Base-by-base conservation (phyloP, 192 early-diverging fungal genomes). In the Podila horticola region DNA sequence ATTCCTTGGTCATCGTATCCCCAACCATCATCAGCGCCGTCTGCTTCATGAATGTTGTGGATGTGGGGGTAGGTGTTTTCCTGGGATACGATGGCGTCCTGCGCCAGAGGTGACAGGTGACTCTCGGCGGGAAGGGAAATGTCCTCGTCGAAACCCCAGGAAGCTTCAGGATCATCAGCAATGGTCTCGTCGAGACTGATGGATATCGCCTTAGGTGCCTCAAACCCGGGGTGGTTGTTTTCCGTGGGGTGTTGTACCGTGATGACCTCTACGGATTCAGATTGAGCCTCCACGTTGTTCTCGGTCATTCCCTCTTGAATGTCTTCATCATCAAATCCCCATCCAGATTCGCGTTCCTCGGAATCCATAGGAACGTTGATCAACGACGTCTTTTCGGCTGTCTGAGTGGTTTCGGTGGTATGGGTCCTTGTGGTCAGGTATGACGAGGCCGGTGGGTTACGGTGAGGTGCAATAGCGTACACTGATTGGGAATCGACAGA, bases 71-170 rank as follows among this genome's bases (percentile, higher is more conserved):
- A 24, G 17, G 41, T 13, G 45, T 65, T n/a, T 3, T 19, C 33
- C 62, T 36, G 33, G 10, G 22, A 2, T 17, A 61, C 30, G 12
- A 61, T 12, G 13, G 19, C 12, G 45, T 41, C 22, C 64, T 34
- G 36, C 41, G 36, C 48, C 22, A 41, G 11, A 10, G 38, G 11
- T 28, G 64, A 41, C 15, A 51, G 12, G 13, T 48, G 13, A n/a
- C 30, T 48, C 5, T 58, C 28, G 3, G 29, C 28, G 12, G 58
- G n/a, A 55, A 74, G 51, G 17, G 24, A 31, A 59, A 75, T 64
- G 29, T 69, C 30, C 38, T 75, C 74, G 11, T 75, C 74, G 10
- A 69, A 69, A n/a, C 66, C 74, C 66, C 66, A 69, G 3, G 67
- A 68, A 0, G 33, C 26, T 17, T 64, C 66, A 11, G 31, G 28